Evolutionary conservation across 306 rosid genomes (phyloP).

Genomic region (Casuarina glauca): DNA sequence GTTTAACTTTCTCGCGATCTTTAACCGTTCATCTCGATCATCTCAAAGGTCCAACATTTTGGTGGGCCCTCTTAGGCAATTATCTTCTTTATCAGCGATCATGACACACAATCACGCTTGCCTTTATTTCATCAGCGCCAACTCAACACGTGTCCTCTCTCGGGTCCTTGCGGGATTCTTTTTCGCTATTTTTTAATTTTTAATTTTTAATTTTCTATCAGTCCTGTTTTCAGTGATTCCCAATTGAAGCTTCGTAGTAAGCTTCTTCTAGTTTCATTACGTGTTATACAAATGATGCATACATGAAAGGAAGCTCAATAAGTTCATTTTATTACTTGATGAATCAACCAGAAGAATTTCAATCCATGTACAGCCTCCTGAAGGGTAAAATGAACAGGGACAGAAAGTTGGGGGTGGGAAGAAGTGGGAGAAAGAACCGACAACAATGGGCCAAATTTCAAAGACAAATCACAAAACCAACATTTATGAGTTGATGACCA

Average conservation of each 20-base stretch:
- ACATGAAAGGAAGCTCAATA: slow-evolving; percentile 5
- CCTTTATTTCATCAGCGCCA: no score
- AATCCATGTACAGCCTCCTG: slow-evolving; percentile 34
- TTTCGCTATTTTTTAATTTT: no score
- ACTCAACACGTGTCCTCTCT: no score
- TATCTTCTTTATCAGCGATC: no score
- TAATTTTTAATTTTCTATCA: neutral
- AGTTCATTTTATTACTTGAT: slow-evolving; percentile 21
- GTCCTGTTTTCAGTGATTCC: neutral
- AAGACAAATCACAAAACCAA: slow-evolving; percentile 40
- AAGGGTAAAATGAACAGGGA: neutral
- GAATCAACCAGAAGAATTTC: slow-evolving; percentile 24
- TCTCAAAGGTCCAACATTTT: no score
- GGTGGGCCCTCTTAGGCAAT: no score
- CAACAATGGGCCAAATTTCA: slow-evolving; percentile 25
- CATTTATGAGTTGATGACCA: slow-evolving; percentile 14
- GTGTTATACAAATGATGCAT: slow-evolving; percentile 1
- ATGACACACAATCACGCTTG: no score
- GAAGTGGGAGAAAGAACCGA: neutral
- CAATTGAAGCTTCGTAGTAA: neutral
- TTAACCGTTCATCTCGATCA: no score
- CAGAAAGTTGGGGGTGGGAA: neutral
- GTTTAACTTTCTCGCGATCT: no score
- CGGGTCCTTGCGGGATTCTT: no score
- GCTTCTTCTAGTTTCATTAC: slow-evolving; percentile 7